A percentile compares a stretch with the other conserved stretches of the same genome.
phyloP scores from a whole-genome alignment of 768 basidiomycete genomes.

The Mycena venus region DNA sequence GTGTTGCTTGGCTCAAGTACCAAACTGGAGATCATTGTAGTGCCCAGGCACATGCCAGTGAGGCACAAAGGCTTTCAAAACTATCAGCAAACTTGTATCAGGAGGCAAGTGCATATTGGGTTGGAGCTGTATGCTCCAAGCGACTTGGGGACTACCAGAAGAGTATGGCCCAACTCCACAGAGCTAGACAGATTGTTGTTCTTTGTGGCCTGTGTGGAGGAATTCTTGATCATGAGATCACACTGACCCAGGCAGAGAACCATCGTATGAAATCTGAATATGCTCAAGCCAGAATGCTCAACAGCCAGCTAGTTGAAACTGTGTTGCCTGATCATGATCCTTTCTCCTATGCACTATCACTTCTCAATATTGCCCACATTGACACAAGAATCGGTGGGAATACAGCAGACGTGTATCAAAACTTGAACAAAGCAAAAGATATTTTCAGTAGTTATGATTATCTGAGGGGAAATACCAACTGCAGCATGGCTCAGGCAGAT shows the following conservation, averaged over 20 bases:
- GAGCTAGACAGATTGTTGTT: neutral
- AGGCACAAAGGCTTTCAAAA: neutral
- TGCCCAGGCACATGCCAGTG: neutral
- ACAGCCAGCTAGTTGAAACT: too few relatives aligned
- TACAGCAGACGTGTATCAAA: neutral
- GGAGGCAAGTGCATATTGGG: neutral
- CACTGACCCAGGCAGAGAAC: neutral
- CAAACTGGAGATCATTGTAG: neutral
- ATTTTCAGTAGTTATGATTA: too few relatives aligned
- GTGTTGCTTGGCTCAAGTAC: neutral
- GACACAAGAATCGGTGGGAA: neutral
- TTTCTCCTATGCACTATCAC: too few relatives aligned
- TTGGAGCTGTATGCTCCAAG: neutral
- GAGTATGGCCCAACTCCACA: neutral
- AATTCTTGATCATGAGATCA: neutral
- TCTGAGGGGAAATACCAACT: neutral
- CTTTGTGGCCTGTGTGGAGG: neutral
- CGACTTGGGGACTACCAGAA: neutral
- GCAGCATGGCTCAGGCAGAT: too few relatives aligned
- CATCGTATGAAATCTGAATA: too few relatives aligned
- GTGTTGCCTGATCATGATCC: too few relatives aligned
- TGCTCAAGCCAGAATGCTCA: too few relatives aligned
- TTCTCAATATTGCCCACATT: neutral
- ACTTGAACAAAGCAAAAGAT: neutral
- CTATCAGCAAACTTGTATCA: neutral